A percentile compares a stretch with the other conserved stretches of the same genome.
phyloP scores from a whole-genome alignment of 208 protist species.

The Leishmania tarentolae region DNA sequence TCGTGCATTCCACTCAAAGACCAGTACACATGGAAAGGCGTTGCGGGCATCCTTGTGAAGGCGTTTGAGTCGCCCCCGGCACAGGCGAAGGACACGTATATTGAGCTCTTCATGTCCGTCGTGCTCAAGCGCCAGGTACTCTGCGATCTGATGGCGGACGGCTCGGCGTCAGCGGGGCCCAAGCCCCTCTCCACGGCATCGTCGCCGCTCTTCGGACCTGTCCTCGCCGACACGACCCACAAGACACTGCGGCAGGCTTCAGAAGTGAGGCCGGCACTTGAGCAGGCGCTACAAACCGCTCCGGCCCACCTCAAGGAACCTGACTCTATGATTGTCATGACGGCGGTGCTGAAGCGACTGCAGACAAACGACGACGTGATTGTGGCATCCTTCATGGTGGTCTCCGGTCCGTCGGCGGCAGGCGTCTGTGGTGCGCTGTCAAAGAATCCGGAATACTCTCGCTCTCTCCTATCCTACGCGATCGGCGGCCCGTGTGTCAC shows the following conservation, averaged over 20 bases:
- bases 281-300: slow-evolving; percentile 28
- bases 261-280: slow-evolving; percentile 28
- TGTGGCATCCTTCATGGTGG: slow-evolving; percentile 47
- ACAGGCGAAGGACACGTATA: slow-evolving; percentile 14
- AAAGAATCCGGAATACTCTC: slow-evolving; percentile 46
- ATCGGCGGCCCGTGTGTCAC: slow-evolving; percentile 55
- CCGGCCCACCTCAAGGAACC: slow-evolving; percentile 16
- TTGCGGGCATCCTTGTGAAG: slow-evolving; percentile 29
- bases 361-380: slow-evolving; percentile 45
- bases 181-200: slow-evolving; percentile 41
- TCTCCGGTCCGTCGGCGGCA: slow-evolving; percentile 28
- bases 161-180: slow-evolving; percentile 4
- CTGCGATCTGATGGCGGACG: slow-evolving; percentile 41
- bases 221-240: slow-evolving; percentile 27
- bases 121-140: slow-evolving; percentile 56
- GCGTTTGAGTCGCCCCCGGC: slow-evolving; percentile 21
- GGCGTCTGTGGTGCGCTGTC: slow-evolving; percentile 33
- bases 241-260: slow-evolving; percentile 18
- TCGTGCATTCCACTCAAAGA: slow-evolving; percentile 27
- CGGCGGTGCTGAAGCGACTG: slow-evolving; percentile 49
- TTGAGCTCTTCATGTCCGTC: slow-evolving; percentile 57
- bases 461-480: slow-evolving; percentile 56
- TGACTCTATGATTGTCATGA: slow-evolving; percentile 44
- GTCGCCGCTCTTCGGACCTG: slow-evolving; percentile 58
- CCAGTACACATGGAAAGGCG: slow-evolving; percentile 48